Base-by-base conservation (phyloP, 495 filamentous ascomycete species). In the Barbatosphaeria neglecta region DNA sequence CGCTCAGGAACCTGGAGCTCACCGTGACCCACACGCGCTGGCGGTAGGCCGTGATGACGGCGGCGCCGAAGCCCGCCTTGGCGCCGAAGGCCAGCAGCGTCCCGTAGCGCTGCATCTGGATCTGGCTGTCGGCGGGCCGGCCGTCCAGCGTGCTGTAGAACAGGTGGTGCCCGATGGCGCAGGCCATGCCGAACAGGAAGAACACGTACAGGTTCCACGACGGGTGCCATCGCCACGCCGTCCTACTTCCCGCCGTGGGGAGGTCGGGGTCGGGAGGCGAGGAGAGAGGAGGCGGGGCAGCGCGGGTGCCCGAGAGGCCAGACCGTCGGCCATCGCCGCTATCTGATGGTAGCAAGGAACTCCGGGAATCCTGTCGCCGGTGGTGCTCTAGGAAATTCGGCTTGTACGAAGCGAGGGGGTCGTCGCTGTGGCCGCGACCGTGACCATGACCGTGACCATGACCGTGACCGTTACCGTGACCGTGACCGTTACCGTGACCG, bases 71-170 rank as follows among this genome's bases (percentile, higher is more conserved):
- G 2, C 59, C 58, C n/a, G 64, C 64, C 52, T 67, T 67, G 13
- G 60, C 44, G 6, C 49, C 60, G 37, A 63, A 65, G 2, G 64
- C 53, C 19, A 67, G 35, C 10, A 60, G 23, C 5, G 59, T 59
- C 6, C 64, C 64, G 37, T 67, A 67, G n/a, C 64, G 60, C 50
- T 61, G 58, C 64, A 67, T 67, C 28, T 52, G 43, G 16, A 63
- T 20, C 43, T 64, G 65, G 40, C 63, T 48, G 15, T 53, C 45
- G 4, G 60, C 63, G 2, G 52, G 52, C 41, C 57, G 54, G 4
- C 57, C 57, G 28, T 65, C 37, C 6, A 66, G 52, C 0, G 50
- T 41, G 18, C 42, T 43, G 48, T 68, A 68, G 44, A 56, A 68
- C 27, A 55, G 39, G 28, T 68, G 61, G 33, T 65, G 63, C 2